These are phyloP conservation scores for Termitomyces sp. DNA, from an alignment of 768 basidiomycete genomes.

Conservation along the genomic window DNA sequence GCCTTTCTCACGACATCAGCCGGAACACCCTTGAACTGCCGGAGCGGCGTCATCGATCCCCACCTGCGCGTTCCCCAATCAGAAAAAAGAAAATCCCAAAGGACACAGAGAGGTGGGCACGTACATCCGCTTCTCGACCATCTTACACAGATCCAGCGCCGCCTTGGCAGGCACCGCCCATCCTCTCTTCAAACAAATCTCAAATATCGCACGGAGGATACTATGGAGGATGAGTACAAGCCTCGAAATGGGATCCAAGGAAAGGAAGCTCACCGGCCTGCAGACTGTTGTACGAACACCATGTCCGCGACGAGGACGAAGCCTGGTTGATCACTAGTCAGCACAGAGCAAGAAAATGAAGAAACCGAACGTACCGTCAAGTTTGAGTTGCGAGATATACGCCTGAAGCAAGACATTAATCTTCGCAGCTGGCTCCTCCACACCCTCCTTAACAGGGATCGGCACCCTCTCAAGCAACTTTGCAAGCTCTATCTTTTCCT, in stretches of 20 bases:
- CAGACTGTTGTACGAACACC: constrained; percentile 97
- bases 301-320: constrained; percentile 87
- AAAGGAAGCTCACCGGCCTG: constrained; percentile 63
- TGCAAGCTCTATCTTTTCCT: constrained; percentile 85
- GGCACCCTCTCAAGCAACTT: constrained; percentile 93
- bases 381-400: constrained; percentile 90
- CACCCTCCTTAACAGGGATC: constrained; percentile 94
- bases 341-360: neutral
- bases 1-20: constrained; percentile 84
- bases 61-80: constrained; percentile 53
- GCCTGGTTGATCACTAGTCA: constrained; percentile 34
- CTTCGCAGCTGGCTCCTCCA: constrained; percentile 96
- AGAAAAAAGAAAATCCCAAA: neutral
- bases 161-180: constrained; percentile 95
- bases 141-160: constrained; percentile 92
- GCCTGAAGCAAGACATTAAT: constrained; percentile 96
- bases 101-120: constrained; percentile 20
- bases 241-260: neutral
- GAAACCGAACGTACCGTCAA: constrained; percentile 57
- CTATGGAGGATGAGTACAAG: constrained; percentile 30
- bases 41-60: constrained; percentile 95
- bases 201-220: constrained; percentile 94
- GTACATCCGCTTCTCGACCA: constrained; percentile 86
- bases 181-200: constrained; percentile 97
- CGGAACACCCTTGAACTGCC: constrained; percentile 94